Percentiles rank a stretch among this genome's conserved stretches.
Conservation (phyloP, 2,329 filamentous ascomycete species). For the Aspergillus sclerotialis region DNA sequence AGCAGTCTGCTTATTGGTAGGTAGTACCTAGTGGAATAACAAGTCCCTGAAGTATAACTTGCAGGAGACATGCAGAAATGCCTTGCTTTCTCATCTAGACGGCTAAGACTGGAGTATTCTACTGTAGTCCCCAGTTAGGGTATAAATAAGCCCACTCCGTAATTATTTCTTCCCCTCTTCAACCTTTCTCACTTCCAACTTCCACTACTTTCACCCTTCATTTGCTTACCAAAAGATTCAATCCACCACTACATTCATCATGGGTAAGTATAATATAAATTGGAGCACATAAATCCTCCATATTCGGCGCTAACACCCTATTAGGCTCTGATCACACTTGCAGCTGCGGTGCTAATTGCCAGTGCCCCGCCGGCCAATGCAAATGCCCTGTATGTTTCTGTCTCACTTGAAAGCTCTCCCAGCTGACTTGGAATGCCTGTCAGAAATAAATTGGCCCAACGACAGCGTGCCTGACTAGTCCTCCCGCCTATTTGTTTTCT, state of each 20-base stretch:
- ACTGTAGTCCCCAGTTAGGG: too few species aligned
- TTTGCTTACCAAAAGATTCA: background rate
- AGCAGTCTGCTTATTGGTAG: too few species aligned
- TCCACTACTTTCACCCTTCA: too few species aligned
- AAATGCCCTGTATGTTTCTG: conserved; percentile 30
- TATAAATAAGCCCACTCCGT: too few species aligned
- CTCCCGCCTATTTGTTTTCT: background rate
- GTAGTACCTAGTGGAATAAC: too few species aligned
- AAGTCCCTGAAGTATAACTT: too few species aligned
- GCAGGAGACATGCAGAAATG: too few species aligned
- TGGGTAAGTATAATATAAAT: conserved; percentile 17
- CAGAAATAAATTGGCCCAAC: conserved; percentile 23
- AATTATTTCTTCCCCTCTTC: background rate
- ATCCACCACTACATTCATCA: conserved; percentile 10
- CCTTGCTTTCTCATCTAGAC: too few species aligned
- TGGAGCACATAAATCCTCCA: background rate
- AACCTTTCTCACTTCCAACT: conserved; percentile 3
- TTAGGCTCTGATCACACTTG: conserved; percentile 31
- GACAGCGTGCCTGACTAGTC: too few species aligned
- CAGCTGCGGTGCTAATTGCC: conserved; percentile 35
- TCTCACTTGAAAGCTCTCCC: background rate
- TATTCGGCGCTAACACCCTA: background rate
- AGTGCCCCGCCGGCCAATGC: conserved; percentile 35
- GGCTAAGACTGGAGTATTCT: too few species aligned
- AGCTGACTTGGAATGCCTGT: conserved; percentile 1